Evolutionary conservation across 495 filamentous ascomycete species (phyloP).

Genomic region (Baudoinia panamericana): DNA sequence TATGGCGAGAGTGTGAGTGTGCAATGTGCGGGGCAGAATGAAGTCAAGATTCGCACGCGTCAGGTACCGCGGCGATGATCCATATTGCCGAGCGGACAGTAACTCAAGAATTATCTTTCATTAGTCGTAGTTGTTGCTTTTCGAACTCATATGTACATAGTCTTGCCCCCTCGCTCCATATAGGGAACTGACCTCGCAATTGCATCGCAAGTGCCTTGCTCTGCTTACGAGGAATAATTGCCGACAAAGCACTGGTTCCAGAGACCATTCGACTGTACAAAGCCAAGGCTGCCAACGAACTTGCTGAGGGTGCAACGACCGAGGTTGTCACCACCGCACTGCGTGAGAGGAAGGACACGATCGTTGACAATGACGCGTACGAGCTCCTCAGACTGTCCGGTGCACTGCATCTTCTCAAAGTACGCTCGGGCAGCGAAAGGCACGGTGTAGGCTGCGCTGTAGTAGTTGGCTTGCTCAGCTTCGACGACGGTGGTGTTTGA

Average conservation of each 20-base stretch:
- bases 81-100: too few species aligned
- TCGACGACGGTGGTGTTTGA: constrained; percentile 37
- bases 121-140: too few species aligned
- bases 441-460: constrained; percentile 58
- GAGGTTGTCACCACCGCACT: constrained; percentile 50
- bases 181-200: background rate
- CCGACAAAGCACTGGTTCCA: constrained; percentile 57
- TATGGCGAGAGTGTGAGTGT: too few species aligned
- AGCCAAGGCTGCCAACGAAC: constrained; percentile 60
- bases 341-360: constrained; percentile 55
- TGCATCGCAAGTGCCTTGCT: background rate
- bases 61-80: too few species aligned
- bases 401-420: constrained; percentile 72
- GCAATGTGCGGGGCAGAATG: too few species aligned
- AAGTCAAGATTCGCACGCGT: too few species aligned
- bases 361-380: constrained; percentile 74
- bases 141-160: too few species aligned
- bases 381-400: constrained; percentile 37
- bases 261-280: constrained; percentile 52
- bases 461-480: constrained; percentile 39
- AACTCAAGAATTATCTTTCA: too few species aligned
- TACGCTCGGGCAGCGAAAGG: constrained; percentile 67
- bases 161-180: too few species aligned
- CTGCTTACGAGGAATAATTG: constrained; percentile 12
- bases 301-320: constrained; percentile 51